Conservation (phyloP, 2,329 filamentous ascomycete genomes). For the Dothidotthia symphoricarpi region DNA sequence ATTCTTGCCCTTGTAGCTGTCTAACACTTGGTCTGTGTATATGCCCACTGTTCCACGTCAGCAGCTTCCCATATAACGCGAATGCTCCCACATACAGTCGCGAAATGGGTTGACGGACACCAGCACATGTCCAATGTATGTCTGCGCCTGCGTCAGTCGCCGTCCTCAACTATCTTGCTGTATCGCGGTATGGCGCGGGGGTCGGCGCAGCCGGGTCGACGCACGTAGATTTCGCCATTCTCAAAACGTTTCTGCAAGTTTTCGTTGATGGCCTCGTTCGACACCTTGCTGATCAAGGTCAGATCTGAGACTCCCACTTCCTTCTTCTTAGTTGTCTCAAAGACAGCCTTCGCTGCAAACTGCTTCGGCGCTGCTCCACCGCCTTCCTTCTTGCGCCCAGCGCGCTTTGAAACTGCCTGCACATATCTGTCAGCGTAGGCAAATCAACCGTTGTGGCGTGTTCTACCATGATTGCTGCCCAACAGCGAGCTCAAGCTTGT, state of each 20-base stretch:
- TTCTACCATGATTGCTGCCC: conserved; percentile 41
- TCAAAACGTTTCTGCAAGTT: conserved; percentile 98
- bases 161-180: conserved; percentile 7
- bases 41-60: conserved; percentile 69
- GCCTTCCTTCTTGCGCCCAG: conserved; percentile 57
- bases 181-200: conserved; percentile 20
- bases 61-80: conserved; percentile 12
- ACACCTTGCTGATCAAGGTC: conserved; percentile 96
- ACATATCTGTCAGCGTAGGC: conserved; percentile 18
- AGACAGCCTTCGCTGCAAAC: conserved; percentile 92
- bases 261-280: conserved; percentile 98
- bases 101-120: conserved; percentile 98
- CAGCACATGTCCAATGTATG: conserved; percentile 98
- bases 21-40: conserved; percentile 90
- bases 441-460: conserved; percentile 5
- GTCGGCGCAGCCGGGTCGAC: conserved; percentile 35
- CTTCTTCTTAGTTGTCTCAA: conserved; percentile 97
- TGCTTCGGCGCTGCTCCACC: conserved; percentile 50
- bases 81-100: conserved; percentile 59
- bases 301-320: conserved; percentile 98
- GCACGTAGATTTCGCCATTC: conserved; percentile 89
- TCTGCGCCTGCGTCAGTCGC: conserved; percentile 51
- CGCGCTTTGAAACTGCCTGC: conserved; percentile 58
- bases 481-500: conserved; percentile 24
- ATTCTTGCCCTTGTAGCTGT: conserved; percentile 96